phyloP scores from a whole-genome alignment of 2,329 filamentous ascomycete genomes.

The Colletotrichum theobromicola region DNA sequence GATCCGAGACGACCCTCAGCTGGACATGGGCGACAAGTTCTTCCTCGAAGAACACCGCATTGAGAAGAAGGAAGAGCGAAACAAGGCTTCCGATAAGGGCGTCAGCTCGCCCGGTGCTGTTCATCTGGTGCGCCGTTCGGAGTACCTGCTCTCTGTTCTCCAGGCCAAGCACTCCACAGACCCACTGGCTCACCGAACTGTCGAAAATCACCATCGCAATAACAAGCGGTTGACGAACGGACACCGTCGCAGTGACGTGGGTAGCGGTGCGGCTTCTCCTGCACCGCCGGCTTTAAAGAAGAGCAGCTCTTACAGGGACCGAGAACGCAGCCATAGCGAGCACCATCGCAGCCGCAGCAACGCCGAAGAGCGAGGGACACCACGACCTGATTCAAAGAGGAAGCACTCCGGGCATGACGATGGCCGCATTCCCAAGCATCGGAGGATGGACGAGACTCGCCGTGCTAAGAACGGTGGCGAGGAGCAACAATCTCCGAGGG shows the following conservation, averaged over 20 bases:
- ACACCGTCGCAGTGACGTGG: conserved; percentile 62
- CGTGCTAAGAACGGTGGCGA: conserved; percentile 41
- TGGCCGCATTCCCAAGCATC: conserved; percentile 46
- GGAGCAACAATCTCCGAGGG: conserved; percentile 37
- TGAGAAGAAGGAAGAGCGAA: conserved; percentile 93
- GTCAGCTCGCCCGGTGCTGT: conserved; percentile 96
- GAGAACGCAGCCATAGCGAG: conserved; percentile 50
- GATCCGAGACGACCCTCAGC: conserved; percentile 89
- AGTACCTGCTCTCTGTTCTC: conserved; percentile 94
- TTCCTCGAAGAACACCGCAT: conserved; percentile 98
- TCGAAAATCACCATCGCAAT: conserved; percentile 94
- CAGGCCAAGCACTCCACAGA: conserved; percentile 85
- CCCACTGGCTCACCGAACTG: conserved; percentile 74
- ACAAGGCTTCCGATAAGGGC: conserved; percentile 76
- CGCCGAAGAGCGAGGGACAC: conserved; percentile 55
- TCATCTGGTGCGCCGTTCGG: conserved; percentile 90
- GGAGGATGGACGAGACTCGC: conserved; percentile 44
- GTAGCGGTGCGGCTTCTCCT: conserved; percentile 74
- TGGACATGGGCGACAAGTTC: conserved; percentile 87
- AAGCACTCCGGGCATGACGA: conserved; percentile 62
- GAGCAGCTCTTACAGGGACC: conserved; percentile 49
- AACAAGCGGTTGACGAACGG: conserved; percentile 79
- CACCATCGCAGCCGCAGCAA: conserved; percentile 57
- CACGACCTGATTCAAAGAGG: conserved; percentile 62
- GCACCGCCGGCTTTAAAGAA: conserved; percentile 61